Percentiles rank a stretch among this genome's conserved stretches.
phyloP scores from a whole-genome alignment of 768 basidiomycete species.

The Russula vinacea region DNA sequence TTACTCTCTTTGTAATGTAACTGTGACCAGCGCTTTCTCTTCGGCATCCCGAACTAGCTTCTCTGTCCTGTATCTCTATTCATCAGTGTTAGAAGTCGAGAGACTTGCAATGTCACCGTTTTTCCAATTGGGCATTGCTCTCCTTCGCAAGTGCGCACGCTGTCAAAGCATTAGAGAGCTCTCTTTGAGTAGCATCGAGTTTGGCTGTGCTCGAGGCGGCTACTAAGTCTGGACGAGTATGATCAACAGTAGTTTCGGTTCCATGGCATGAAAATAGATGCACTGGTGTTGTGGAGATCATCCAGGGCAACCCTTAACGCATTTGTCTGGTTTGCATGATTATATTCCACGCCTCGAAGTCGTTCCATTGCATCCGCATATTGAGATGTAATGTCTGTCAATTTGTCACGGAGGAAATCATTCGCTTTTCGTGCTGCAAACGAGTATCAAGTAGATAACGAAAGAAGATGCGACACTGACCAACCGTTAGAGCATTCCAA shows the following conservation, averaged over 20 bases:
- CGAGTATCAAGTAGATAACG: neutral
- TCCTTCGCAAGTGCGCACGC: constrained; percentile 18
- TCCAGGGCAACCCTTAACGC: constrained; percentile 17
- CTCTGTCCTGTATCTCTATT: constrained; percentile 6
- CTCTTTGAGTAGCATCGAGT: constrained; percentile 22
- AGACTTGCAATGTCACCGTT: constrained; percentile 7
- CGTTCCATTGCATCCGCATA: constrained; percentile 26
- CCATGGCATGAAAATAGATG: neutral
- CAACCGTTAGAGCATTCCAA: constrained; percentile 22
- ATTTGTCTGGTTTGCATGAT: constrained; percentile 17
- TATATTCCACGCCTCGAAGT: constrained; percentile 14
- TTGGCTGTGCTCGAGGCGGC: constrained; percentile 16
- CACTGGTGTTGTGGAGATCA: constrained; percentile 26
- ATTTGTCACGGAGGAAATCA: constrained; percentile 29
- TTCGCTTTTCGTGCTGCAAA: constrained; percentile 28
- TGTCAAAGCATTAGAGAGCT: constrained; percentile 18
- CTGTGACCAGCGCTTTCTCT: constrained; percentile 8
- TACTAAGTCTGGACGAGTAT: constrained; percentile 6
- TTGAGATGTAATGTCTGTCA: constrained; percentile 30
- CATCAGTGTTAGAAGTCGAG: neutral
- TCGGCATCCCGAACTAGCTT: constrained; percentile 14
- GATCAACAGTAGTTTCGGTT: neutral
- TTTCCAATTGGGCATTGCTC: constrained; percentile 5
- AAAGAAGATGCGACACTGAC: neutral
- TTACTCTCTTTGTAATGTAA: constrained; percentile 21